phyloP scores from a whole-genome alignment of 2,329 filamentous ascomycete species.

The Trichoderma sp. region DNA sequence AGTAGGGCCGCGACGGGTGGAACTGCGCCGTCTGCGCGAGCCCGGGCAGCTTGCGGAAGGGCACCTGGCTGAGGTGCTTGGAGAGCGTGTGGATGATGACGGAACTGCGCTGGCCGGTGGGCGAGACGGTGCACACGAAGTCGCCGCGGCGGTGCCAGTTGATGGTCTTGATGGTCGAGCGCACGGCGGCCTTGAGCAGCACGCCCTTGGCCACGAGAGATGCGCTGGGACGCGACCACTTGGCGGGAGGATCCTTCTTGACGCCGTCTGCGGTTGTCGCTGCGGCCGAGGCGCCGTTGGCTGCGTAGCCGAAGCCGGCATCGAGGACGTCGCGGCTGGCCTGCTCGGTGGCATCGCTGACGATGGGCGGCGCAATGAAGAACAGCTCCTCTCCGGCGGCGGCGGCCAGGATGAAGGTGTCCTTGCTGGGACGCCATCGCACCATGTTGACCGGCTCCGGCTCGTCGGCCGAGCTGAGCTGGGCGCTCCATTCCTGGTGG shows the following conservation, averaged over 20 bases:
- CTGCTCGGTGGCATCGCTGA: slow-evolving; percentile 70
- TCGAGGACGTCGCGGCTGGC: slow-evolving; percentile 74
- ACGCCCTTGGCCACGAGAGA: slow-evolving; percentile 75
- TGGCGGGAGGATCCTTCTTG: slow-evolving; percentile 72
- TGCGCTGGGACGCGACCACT: slow-evolving; percentile 76
- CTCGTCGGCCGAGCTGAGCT: slow-evolving; percentile 64
- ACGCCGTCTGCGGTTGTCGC: slow-evolving; percentile 49
- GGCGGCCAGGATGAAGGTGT: slow-evolving; percentile 76
- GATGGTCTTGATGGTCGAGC: slow-evolving; percentile 78
- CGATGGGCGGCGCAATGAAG: slow-evolving; percentile 73
- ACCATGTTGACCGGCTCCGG: slow-evolving; percentile 74
- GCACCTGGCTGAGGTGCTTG: slow-evolving; percentile 91
- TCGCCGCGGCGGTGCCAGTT: slow-evolving; percentile 93
- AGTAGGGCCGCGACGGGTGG: slow-evolving; percentile 86
- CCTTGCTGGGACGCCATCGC: slow-evolving; percentile 81
- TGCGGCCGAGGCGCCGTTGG: slow-evolving; percentile 53
- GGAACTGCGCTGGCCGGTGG: slow-evolving; percentile 70
- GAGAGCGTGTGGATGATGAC: slow-evolving; percentile 93
- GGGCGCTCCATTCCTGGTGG: slow-evolving; percentile 81
- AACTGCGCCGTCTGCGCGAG: slow-evolving; percentile 86
- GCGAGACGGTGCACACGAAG: slow-evolving; percentile 89
- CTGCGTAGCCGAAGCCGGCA: slow-evolving; percentile 90
- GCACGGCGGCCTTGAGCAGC: slow-evolving; percentile 74
- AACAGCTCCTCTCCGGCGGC: slow-evolving; percentile 82
- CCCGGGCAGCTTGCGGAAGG: slow-evolving; percentile 75